Conservation (phyloP, 768 basidiomycete species). For the Naganishia randhawae region DNA sequence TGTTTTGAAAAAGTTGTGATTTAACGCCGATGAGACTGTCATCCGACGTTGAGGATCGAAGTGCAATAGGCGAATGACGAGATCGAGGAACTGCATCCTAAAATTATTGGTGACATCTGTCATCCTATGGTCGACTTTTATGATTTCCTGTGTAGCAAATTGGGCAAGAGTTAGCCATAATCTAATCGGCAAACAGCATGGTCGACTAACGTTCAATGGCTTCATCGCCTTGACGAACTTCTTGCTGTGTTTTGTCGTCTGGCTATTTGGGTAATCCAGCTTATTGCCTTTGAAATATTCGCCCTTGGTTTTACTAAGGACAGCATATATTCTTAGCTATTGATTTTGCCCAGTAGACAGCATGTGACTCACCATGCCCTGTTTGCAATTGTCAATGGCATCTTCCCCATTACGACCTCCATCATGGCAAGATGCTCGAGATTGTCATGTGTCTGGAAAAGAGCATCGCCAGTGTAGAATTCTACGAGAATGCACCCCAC, state of each 20-base stretch:
- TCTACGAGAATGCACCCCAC: conserved; percentile 98
- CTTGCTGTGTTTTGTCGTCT: conserved; percentile 81
- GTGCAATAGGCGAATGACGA: conserved; percentile 77
- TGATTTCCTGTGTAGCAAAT: conserved; percentile 65
- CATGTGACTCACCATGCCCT: conserved; percentile 40
- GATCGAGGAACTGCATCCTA: conserved; percentile 77
- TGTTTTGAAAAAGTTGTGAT: conserved; percentile 73
- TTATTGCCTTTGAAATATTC: conserved; percentile 86
- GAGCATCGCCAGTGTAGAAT: conserved; percentile 92
- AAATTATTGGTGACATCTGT: conserved; percentile 50
- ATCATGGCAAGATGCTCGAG: conserved; percentile 99
- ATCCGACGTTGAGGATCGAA: conserved; percentile 88
- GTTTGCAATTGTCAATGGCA: conserved; percentile 73
- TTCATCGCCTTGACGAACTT: conserved; percentile 88
- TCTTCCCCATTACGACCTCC: conserved; percentile 98
- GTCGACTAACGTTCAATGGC: conserved; percentile 62
- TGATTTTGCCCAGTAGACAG: background rate
- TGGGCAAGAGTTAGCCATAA: conserved; percentile 23
- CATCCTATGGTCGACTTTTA: conserved; percentile 62
- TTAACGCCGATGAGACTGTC: conserved; percentile 78
- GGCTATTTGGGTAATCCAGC: conserved; percentile 88
- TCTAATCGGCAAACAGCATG: background rate
- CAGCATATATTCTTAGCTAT: conserved; percentile 51
- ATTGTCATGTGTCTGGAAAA: conserved; percentile 99
- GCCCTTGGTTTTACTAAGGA: conserved; percentile 63